Evolutionary conservation across 192 early-diverging fungal species (phyloP), one percentile per base, ranked within the genome.

Genomic region (Lunasporangiospora selenospora): DNA sequence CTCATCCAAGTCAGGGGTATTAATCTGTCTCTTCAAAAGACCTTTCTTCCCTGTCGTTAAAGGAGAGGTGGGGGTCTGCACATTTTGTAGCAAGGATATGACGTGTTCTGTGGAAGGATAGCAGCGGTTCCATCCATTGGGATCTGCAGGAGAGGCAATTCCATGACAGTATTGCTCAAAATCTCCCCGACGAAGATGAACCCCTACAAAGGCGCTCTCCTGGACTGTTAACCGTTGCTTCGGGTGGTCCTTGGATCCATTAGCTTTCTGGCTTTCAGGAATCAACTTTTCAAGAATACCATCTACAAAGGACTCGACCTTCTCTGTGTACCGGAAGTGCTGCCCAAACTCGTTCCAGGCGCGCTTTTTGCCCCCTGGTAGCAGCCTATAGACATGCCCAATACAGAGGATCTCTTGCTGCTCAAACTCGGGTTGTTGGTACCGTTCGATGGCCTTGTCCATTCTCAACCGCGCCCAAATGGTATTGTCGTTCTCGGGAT

Each of bases 121-220:
- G 51, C 65, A 69, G 11, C 65, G 56, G 57, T 69, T 69, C 65
- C 65, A 69, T 24, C 65, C 65, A n/a, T 69, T 69, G 42, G 65
- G 65, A 40, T 67, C 65, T 13, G 65, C 54, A 19, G 65, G 65
- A 5, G 65, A 69, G 15, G 65, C 55, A 30, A 69, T 69, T 15
- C 65, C 65, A 18, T 60, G 51, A 24, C 65, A 69, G 42, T 69
- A 44, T 4, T 44, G 57, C 16, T 69, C 12, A 54, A 69, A 69
- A 37, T 69, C 65, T 7, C 65, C 65, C 33, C 65, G 34, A 0
- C 65, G 56, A 23, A 69, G 27, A n/a, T 69, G 65, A 13, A 69
- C 40, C 6, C 65, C 65, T 8, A 69, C 44, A 54, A 69, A 67
- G 7, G 55, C n/a, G n/a, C n/a, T 23, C 27, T 46, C 44, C 19